Evolutionary conservation across 371 early-diverging fungal genomes (phyloP), one percentile per base, ranked within the genome.

Genomic region (Saksenaea oblongispora): DNA sequence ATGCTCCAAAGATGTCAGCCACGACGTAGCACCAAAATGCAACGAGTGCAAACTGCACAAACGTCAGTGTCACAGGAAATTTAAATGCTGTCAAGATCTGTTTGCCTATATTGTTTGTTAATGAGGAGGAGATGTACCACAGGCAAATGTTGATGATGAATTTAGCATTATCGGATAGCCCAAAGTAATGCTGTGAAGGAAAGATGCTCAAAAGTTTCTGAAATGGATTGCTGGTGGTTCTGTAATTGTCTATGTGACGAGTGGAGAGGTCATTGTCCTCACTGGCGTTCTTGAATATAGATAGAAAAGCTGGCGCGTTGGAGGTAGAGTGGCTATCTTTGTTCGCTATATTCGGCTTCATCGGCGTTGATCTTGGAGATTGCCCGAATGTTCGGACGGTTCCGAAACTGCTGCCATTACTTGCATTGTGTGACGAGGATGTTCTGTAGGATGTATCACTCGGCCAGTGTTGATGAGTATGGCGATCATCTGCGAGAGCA

Each of bases 91-190:
- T 84, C 65, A 94, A 69, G 66, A 93, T 85, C 70, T 87, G 86
- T 68, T 94, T 94, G 34, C 87, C 89, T 22, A 86, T 82, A 66
- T 91, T 94, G 79, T 90, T 92, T 39, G 95, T 90, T 41, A 94
- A 66, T 5, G 93, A 87, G 24, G 92, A 90, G 8, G 88, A 83
- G 31, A 84, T 57, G 74, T 93, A 94, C 95, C 95, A 94, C 56
- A 84, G 67, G 39, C 87, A 59, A 68, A 91, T 92, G 35, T 87
- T 72, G 47, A 72, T 53, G 9, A 80, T 68, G 62, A 88, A 76
- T 57, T 79, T 78, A 54, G 77, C 60, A 31, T 70, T 80, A 28
- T 69, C 70, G 39, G 73, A 74, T 14, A 59, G 35, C 56, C 44
- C 66, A 63, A 64, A 75, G 63, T 54, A 24, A 54, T 61, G 51